Percentiles rank a stretch among this genome's conserved stretches.
phyloP scores from a whole-genome alignment of 768 basidiomycete genomes.

The Amanita jacksonii region DNA sequence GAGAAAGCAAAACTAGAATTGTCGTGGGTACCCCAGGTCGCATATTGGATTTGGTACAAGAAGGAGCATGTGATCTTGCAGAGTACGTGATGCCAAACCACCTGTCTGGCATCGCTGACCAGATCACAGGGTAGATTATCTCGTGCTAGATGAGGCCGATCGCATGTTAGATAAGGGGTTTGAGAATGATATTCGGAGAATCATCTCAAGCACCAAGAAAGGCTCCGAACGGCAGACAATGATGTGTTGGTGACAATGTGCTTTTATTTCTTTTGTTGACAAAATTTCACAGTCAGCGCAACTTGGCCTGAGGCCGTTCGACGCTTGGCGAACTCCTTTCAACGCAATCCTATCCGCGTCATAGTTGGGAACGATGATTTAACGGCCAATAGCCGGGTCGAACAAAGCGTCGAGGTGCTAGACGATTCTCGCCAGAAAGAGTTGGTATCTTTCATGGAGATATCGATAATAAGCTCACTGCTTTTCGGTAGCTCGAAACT shows the following conservation, averaged over 20 bases:
- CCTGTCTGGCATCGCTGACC: background rate
- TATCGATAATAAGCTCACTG: constrained; percentile 1
- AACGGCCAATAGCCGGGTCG: constrained; percentile 89
- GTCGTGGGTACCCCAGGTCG: constrained; percentile 95
- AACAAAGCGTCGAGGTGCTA: constrained; percentile 88
- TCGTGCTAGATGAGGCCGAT: constrained; percentile 97
- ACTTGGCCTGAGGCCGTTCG: constrained; percentile 98
- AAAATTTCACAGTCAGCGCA: constrained; percentile 66
- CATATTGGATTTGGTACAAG: constrained; percentile 84
- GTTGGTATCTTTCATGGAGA: constrained; percentile 32
- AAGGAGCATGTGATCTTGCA: constrained; percentile 77
- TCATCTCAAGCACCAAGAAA: constrained; percentile 69
- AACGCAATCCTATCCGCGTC: constrained; percentile 73
- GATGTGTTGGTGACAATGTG: constrained; percentile 65
- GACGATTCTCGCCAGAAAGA: constrained; percentile 82
- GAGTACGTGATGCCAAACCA: constrained; percentile 35
- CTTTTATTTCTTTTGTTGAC: background rate
- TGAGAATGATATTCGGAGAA: constrained; percentile 91
- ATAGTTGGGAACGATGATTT: constrained; percentile 95
- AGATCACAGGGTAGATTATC: constrained; percentile 62
- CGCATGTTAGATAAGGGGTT: constrained; percentile 94
- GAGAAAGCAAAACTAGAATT: constrained; percentile 50
- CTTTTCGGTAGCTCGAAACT: constrained; percentile 43
- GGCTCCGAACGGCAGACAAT: constrained; percentile 74
- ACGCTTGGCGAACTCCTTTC: constrained; percentile 81